Evolutionary conservation across 352 stramenopile genomes (phyloP), one percentile per base, ranked within the genome.

Genomic region (Peronospora belbahrii): DNA sequence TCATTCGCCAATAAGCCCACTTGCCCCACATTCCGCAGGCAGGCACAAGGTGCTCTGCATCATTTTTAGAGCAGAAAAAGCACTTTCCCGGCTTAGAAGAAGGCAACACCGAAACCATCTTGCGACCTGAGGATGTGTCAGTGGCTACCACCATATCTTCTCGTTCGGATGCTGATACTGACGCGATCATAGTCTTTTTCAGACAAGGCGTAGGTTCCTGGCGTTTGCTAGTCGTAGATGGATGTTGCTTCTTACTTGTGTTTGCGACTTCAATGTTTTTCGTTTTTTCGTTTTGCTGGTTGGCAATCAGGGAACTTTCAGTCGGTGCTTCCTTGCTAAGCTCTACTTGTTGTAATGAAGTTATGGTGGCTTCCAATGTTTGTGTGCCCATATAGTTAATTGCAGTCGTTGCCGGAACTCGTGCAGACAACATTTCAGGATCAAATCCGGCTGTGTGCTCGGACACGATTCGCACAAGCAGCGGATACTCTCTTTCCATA

Each of bases 11-110:
- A 44, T 91, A 74, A 2, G 80, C 85, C 77, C 77, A 92, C 42
- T 89, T 89, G 14, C 77, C 77, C 77, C 77, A 92, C 68, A 89
- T 83, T 2, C 75, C 75, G 17, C 80, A 89, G 10, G 75, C 71
- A 13, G 80, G 80, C 0, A 91, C 80, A 33, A 87, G 82, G 23
- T 91, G 80, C 39, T 88, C 75, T 0, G 78, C 74, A 6, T 83
- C 77, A 20, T 87, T 88, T 43, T 91, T 88, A 20, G 73, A 83
- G 51, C 80, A 91, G 46, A 91, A 91, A 43, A 91, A 91, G 38
- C 80, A 91, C 38, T 91, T 91, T 11, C 75, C 77, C 1, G 70
- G 62, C 31, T 80, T 87, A 48, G 88, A 88, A 15, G 77, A 91
- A 15, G 77, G 80, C 31, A 91, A 55, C 0, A 89, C 71, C 2